Conservation (phyloP, 2,329 filamentous ascomycete genomes). For the Beauveria caledonica region DNA sequence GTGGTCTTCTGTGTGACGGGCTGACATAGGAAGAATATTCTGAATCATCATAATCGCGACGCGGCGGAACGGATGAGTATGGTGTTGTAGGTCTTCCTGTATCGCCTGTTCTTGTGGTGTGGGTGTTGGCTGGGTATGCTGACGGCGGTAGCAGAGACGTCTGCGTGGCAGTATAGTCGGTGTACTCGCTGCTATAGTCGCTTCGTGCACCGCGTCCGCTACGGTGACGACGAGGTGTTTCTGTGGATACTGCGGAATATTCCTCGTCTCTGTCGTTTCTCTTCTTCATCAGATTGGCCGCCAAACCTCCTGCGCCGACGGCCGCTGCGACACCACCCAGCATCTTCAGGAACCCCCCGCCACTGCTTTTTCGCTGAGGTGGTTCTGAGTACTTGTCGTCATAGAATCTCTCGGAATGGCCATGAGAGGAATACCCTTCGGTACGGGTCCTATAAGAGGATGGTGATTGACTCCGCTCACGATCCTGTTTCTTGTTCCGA, state of each 20-base stretch:
- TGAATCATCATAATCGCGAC: constrained; percentile 41
- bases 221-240: constrained; percentile 46
- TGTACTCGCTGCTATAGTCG: constrained; percentile 45
- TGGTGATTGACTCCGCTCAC: constrained; percentile 30
- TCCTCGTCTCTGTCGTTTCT: constrained; percentile 48
- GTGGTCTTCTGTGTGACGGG: constrained; percentile 48
- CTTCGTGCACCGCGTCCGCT: constrained; percentile 34
- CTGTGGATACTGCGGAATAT: constrained; percentile 54
- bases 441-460: constrained; percentile 31
- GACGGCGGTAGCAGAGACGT: constrained; percentile 41
- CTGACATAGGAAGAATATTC: constrained; percentile 55
- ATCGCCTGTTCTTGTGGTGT: constrained; percentile 38
- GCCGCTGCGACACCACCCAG: constrained; percentile 53
- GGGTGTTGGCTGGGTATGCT: constrained; percentile 35
- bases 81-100: constrained; percentile 40
- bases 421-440: constrained; percentile 45
- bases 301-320: constrained; percentile 54
- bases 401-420: constrained; percentile 48
- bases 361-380: constrained; percentile 29
- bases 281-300: constrained; percentile 49
- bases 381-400: constrained; percentile 59
- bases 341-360: constrained; percentile 52
- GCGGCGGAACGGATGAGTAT: constrained; percentile 35
- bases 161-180: constrained; percentile 21
- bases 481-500: constrained; percentile 32